Conservation (phyloP, 2,329 filamentous ascomycete genomes). For the Diaporthe sp. region DNA sequence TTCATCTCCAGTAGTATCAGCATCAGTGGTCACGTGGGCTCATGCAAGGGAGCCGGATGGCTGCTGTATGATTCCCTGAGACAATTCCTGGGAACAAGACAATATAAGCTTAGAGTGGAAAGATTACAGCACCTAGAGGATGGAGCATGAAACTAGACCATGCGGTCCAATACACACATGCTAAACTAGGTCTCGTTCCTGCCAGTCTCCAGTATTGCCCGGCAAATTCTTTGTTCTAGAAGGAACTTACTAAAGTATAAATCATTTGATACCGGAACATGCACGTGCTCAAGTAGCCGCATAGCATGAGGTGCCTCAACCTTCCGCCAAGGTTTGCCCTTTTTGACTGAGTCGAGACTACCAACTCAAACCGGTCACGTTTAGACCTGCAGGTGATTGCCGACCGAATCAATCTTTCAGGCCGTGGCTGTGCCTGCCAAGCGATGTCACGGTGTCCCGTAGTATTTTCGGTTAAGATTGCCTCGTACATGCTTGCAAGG, state of each 20-base stretch:
- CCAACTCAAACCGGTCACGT: slow-evolving; percentile 1
- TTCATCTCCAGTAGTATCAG: too few species aligned
- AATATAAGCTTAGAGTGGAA: too few species aligned
- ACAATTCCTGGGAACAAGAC: neutral
- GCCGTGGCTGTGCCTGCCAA: neutral
- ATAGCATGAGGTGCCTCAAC: neutral
- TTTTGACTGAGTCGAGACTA: neutral
- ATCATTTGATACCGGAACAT: neutral
- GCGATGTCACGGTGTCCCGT: neutral
- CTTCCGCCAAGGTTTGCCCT: neutral
- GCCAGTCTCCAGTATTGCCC: neutral
- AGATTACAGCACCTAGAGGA: neutral
- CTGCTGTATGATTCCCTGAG: neutral
- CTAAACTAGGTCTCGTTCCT: neutral
- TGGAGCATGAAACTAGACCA: neutral
- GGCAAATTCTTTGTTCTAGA: neutral
- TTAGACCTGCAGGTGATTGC: neutral
- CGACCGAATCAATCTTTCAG: neutral
- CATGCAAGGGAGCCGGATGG: neutral
- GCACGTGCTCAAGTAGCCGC: neutral
- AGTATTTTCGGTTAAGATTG: neutral
- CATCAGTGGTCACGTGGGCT: neutral
- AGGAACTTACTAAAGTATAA: neutral
- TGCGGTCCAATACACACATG: neutral
- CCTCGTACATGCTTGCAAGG: neutral